phyloP scores from a whole-genome alignment of 1,284 basidiomycete species.

The Naganishia albida region DNA sequence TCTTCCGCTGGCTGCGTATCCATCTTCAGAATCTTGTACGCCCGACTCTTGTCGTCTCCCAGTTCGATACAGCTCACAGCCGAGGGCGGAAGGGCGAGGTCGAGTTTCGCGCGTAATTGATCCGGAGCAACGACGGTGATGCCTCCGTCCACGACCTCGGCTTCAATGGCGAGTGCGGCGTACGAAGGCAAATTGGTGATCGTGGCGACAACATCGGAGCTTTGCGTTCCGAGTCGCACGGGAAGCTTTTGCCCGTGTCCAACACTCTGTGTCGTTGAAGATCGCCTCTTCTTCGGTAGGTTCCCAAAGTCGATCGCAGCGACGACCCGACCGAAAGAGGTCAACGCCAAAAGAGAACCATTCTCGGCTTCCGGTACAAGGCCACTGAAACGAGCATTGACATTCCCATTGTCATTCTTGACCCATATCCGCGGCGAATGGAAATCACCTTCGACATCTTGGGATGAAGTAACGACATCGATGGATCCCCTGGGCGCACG shows the following conservation, averaged over 20 bases:
- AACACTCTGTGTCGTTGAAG: background rate
- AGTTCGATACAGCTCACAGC: constrained; percentile 2
- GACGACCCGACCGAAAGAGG: constrained; percentile 14
- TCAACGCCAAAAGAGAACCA: constrained; percentile 3
- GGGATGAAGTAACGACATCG: constrained; percentile 5
- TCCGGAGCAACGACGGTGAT: constrained; percentile 11
- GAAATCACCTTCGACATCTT: constrained; percentile 8
- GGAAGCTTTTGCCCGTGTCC: background rate
- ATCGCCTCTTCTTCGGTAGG: background rate
- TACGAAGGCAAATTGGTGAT: constrained; percentile 5
- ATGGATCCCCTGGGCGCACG: constrained; percentile 1
- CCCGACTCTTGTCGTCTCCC: background rate
- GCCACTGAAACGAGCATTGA: background rate
- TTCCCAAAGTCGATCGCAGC: constrained; percentile 20
- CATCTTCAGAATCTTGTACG: constrained; percentile 1
- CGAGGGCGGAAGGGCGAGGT: background rate
- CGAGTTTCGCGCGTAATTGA: constrained; percentile 6
- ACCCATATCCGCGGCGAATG: constrained; percentile 10
- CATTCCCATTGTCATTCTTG: background rate
- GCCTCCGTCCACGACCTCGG: background rate
- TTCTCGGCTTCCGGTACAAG: constrained; percentile 8
- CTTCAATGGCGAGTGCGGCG: constrained; percentile 4
- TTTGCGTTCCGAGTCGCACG: constrained; percentile 6
- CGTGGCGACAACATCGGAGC: constrained; percentile 8
- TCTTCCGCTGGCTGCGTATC: background rate